phyloP scores from a whole-genome alignment of 306 rosid genomes.

The Biancaea sappan region DNA sequence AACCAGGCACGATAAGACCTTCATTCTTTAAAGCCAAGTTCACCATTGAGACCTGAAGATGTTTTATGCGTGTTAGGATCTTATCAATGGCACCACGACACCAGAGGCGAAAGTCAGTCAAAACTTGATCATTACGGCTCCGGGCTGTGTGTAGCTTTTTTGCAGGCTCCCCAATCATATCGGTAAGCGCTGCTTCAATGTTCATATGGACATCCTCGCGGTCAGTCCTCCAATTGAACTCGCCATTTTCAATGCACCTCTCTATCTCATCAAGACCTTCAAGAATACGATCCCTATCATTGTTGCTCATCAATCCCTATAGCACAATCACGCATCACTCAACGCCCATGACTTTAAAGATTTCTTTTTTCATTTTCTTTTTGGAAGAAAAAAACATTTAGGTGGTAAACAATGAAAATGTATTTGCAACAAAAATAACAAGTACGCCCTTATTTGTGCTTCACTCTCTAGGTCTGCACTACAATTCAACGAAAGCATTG shows the following conservation, averaged over 20 bases:
- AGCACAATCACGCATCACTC: not conserved
- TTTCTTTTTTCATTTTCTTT: not conserved
- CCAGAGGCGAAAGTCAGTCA: conserved; percentile 85
- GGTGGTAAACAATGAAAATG: not conserved
- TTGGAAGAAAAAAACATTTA: not conserved
- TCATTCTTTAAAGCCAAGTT: conserved; percentile 63
- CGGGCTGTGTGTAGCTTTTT: conserved; percentile 95
- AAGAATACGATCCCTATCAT: conserved; percentile 69
- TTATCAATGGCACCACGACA: conserved; percentile 87
- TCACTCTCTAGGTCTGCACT: no score
- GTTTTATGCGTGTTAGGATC: conserved; percentile 50
- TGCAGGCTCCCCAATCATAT: conserved; percentile 92
- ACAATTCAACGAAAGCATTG: not conserved
- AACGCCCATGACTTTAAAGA: not conserved
- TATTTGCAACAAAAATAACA: not conserved
- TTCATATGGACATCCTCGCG: conserved; percentile 98
- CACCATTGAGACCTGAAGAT: conserved; percentile 72
- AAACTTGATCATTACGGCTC: conserved; percentile 85
- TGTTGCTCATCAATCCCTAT: conserved; percentile 69
- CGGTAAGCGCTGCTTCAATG: conserved; percentile 92
- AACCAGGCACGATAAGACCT: conserved; percentile 90
- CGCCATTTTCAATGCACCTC: conserved; percentile 69
- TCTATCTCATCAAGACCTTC: conserved; percentile 75
- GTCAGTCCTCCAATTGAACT: conserved; percentile 89
- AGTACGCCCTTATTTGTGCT: not conserved